These are phyloP conservation scores for Lecanosticta acicola DNA, from an alignment of 2,329 filamentous ascomycete genomes.

Conservation along the genomic window DNA sequence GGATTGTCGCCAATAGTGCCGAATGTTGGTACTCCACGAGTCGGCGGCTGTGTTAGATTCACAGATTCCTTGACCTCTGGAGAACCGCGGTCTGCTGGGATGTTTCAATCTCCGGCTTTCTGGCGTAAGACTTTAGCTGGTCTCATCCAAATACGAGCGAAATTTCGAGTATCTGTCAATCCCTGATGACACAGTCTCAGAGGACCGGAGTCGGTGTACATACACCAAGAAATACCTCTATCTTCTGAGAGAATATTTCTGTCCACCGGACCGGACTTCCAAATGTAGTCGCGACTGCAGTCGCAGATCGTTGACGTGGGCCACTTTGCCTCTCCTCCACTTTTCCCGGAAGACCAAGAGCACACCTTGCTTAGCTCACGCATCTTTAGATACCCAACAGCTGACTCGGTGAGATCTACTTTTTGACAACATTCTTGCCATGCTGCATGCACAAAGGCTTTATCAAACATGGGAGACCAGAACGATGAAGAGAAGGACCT, in stretches of 20 bases:
- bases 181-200: no score
- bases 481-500: constrained; percentile 8
- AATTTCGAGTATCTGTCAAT: no score
- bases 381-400: no score
- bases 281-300: no score
- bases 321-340: constrained; percentile 6
- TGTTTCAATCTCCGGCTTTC: not conserved
- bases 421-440: not conserved
- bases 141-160: no score
- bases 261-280: no score
- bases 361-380: constrained; percentile 1
- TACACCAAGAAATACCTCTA: no score
- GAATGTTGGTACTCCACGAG: no score
- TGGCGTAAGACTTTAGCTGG: no score
- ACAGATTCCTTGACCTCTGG: not conserved
- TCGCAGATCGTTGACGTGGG: not conserved
- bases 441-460: not conserved
- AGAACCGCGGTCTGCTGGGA: not conserved
- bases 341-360: constrained; percentile 1
- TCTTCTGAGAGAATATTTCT: no score
- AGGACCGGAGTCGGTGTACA: no score
- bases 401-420: not conserved
- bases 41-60: not conserved
- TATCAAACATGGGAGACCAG: constrained; percentile 4
- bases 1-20: no score